Percentiles rank a stretch among this genome's conserved stretches.
phyloP scores from a whole-genome alignment of 495 filamentous ascomycete species.

The Penicillium fimorum region DNA sequence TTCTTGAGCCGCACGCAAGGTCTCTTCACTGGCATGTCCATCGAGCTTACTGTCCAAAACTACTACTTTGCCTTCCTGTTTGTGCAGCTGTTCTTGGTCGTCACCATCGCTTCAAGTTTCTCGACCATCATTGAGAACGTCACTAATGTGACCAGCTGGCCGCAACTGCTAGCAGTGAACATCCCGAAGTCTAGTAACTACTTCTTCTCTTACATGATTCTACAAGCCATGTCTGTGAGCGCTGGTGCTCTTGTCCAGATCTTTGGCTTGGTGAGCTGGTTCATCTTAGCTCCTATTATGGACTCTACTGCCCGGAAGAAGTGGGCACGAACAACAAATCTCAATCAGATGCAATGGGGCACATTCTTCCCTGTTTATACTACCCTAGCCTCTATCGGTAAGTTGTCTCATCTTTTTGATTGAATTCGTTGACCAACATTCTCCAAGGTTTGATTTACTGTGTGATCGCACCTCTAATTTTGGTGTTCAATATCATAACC shows the following conservation, averaged over 20 bases:
- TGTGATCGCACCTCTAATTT: conserved; percentile 84
- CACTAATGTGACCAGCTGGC: conserved; percentile 59
- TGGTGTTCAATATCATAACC: conserved; percentile 91
- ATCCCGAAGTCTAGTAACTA: conserved; percentile 90
- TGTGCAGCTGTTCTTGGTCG: conserved; percentile 91
- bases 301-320: conserved; percentile 89
- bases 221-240: conserved; percentile 87
- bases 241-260: conserved; percentile 90
- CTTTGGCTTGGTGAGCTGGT: conserved; percentile 72
- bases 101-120: conserved; percentile 81
- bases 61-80: conserved; percentile 97
- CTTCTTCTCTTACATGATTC: conserved; percentile 97
- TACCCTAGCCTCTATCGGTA: conserved; percentile 88
- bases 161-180: conserved; percentile 72
- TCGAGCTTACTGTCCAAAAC: conserved; percentile 78
- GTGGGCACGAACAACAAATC: conserved; percentile 76
- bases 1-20: conserved; percentile 75
- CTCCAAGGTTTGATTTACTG: conserved; percentile 75
- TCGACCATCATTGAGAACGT: conserved; percentile 61
- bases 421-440: conserved; percentile 7
- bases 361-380: conserved; percentile 95
- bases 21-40: conserved; percentile 74
- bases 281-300: conserved; percentile 69
- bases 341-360: conserved; percentile 84
- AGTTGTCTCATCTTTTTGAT: conserved; percentile 15